These are phyloP conservation scores for Allomyces macrogynus DNA, from an alignment of 192 early-diverging fungal species.

Conservation along the genomic window DNA sequence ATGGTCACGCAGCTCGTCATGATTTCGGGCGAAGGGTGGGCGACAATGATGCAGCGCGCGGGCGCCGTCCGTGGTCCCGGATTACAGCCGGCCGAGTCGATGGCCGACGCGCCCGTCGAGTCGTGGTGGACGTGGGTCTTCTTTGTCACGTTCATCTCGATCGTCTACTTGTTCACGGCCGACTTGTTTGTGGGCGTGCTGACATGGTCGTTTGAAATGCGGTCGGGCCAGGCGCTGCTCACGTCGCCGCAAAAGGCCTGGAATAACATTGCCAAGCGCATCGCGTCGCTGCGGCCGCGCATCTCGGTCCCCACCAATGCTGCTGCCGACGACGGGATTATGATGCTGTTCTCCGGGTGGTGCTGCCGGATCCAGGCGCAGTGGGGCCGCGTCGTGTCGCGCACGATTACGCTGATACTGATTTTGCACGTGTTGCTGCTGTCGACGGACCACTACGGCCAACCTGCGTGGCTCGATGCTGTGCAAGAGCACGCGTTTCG, in stretches of 20 bases:
- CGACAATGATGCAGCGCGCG: not conserved
- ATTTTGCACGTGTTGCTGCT: not conserved
- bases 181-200: not conserved
- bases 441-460: not conserved
- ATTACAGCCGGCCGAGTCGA: not conserved
- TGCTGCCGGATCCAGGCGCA: too few relatives aligned
- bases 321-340: too few relatives aligned
- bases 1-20: not conserved
- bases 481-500: not conserved
- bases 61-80: not conserved
- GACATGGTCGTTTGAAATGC: not conserved
- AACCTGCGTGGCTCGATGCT: not conserved
- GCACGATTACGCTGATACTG: not conserved
- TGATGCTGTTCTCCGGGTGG: too few relatives aligned
- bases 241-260: not conserved
- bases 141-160: not conserved
- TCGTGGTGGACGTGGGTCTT: not conserved
- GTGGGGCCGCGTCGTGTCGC: too few relatives aligned
- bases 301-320: too few relatives aligned
- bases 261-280: not conserved
- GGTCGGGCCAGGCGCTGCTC: not conserved
- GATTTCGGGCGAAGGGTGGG: not conserved
- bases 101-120: not conserved
- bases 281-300: too few relatives aligned
- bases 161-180: not conserved